Evolutionary conservation across 2,329 filamentous ascomycete genomes (phyloP).

Genomic region (Trichophyton verrucosum): DNA sequence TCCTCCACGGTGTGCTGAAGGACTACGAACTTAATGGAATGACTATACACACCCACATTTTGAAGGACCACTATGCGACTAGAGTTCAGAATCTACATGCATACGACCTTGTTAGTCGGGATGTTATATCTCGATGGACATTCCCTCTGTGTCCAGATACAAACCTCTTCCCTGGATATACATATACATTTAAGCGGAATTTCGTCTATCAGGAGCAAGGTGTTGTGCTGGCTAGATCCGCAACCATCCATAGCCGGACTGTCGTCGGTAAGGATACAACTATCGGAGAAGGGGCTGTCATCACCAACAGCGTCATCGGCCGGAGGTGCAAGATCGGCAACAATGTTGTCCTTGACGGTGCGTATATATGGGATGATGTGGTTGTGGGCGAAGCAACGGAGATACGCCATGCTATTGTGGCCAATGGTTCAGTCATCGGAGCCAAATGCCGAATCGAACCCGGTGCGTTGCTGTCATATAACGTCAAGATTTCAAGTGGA

Average conservation of each 20-base stretch:
- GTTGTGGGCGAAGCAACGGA: constrained; percentile 62
- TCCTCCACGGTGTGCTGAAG: constrained; percentile 83
- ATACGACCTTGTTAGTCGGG: constrained; percentile 78
- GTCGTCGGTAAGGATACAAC: constrained; percentile 66
- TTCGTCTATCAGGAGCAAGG: constrained; percentile 67
- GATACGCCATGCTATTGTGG: constrained; percentile 63
- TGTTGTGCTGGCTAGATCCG: constrained; percentile 61
- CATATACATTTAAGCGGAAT: constrained; percentile 57
- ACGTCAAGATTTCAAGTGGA: constrained; percentile 57
- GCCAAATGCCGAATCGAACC: constrained; percentile 55
- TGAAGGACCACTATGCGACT: constrained; percentile 72
- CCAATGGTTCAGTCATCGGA: constrained; percentile 58
- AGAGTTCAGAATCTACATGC: constrained; percentile 74
- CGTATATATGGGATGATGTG: constrained; percentile 79
- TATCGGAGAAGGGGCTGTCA: constrained; percentile 57
- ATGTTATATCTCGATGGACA: constrained; percentile 76
- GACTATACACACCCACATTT: constrained; percentile 83
- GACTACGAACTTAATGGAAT: constrained; percentile 96
- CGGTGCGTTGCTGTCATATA: constrained; percentile 68
- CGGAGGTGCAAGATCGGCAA: constrained; percentile 74
- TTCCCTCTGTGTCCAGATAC: constrained; percentile 83
- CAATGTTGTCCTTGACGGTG: constrained; percentile 64
- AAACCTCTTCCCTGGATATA: constrained; percentile 66
- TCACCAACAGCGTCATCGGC: constrained; percentile 70
- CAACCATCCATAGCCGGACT: constrained; percentile 53